Evolutionary conservation across 208 protist species (phyloP).

Genomic region (Leishmania mexicana): DNA sequence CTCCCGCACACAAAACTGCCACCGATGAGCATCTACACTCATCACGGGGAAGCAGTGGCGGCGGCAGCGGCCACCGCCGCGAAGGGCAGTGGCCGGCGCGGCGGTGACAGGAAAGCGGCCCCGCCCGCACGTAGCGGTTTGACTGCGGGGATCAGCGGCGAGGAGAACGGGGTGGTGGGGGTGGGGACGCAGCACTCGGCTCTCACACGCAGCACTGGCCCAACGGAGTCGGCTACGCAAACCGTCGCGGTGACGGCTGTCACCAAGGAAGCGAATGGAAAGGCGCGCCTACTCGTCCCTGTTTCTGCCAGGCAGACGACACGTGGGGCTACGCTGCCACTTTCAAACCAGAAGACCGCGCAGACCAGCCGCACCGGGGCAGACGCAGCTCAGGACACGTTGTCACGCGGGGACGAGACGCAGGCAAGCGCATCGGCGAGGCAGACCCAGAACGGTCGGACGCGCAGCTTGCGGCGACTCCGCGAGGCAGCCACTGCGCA

Average conservation of each 20-base stretch:
- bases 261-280: no score
- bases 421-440: background rate
- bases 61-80: constrained; percentile 11
- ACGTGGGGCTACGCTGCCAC: background rate
- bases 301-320: background rate
- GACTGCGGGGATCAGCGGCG: background rate
- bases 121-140: background rate
- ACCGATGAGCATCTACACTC: constrained; percentile 74
- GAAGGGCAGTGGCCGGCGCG: background rate
- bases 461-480: constrained; percentile 7
- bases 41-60: constrained; percentile 28
- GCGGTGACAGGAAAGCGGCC: background rate
- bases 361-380: background rate
- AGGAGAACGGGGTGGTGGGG: background rate
- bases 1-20: constrained; percentile 72
- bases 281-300: background rate
- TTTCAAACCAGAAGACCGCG: background rate
- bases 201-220: background rate
- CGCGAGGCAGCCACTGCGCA: background rate
- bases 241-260: background rate
- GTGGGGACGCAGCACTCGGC: background rate
- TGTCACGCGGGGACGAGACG: background rate
- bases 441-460: background rate
- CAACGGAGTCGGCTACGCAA: background rate
- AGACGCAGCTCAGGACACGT: background rate